Evolutionary conservation across 257 asterid species (phyloP).

Genomic region (Striga asiatica): DNA sequence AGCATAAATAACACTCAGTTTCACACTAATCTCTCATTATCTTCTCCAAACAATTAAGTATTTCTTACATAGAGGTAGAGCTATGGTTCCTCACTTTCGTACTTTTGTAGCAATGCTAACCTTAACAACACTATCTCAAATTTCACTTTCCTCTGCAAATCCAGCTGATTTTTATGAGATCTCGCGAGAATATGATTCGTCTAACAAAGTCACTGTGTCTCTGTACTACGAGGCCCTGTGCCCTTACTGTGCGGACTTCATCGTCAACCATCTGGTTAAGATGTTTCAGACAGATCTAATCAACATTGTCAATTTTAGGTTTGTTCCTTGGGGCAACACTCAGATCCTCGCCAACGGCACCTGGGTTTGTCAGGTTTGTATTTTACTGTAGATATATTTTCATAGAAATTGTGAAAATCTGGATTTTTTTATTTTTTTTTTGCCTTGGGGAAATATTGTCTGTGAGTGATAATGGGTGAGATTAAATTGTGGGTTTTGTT

Average conservation of each 20-base stretch:
- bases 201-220: constrained; percentile 30
- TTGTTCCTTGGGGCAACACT: constrained; percentile 95
- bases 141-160: constrained; percentile 9
- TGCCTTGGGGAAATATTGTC: no score
- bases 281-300: constrained; percentile 61
- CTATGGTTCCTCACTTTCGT: no score
- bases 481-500: no score
- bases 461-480: no score
- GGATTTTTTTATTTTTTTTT: not conserved
- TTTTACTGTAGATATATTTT: not conserved
- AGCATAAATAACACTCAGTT: no score
- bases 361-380: constrained; percentile 73
- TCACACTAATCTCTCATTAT: no score
- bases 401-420: no score
- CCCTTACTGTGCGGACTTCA: constrained; percentile 86
- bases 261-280: constrained; percentile 52
- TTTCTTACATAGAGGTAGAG: no score
- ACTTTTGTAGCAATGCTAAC: no score
- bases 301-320: constrained; percentile 57
- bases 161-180: not conserved
- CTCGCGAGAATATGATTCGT: constrained; percentile 1
- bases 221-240: constrained; percentile 79
- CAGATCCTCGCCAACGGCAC: constrained; percentile 40
- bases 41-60: no score
- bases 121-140: constrained; percentile 18